A percentile compares a stretch with the other conserved stretches of the same genome.
phyloP scores from a whole-genome alignment of 805 yeast species.

The Schwanniomyces vanrijiae region DNA sequence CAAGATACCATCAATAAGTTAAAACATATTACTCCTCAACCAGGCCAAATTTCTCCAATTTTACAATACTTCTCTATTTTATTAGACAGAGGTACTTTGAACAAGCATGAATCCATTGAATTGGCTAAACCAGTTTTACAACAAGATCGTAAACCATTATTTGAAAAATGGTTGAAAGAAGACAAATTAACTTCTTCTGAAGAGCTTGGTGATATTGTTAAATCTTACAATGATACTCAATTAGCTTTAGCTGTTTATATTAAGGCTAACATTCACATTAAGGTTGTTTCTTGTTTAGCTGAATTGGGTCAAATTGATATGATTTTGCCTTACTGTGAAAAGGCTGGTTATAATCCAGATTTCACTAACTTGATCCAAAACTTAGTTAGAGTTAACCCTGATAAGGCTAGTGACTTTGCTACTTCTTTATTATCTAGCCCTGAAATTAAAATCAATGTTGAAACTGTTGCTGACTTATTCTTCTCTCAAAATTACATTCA shows the following conservation, averaged over 20 bases:
- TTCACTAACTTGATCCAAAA: conserved; percentile 86
- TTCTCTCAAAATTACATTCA: conserved; percentile 91
- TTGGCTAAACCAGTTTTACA: conserved; percentile 93
- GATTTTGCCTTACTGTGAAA: conserved; percentile 89
- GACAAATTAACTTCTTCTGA: conserved; percentile 94
- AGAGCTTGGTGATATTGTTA: conserved; percentile 94
- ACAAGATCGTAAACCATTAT: conserved; percentile 88
- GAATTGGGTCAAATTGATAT: conserved; percentile 96
- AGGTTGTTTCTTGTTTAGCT: conserved; percentile 89
- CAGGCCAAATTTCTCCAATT: conserved; percentile 93
- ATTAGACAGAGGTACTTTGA: conserved; percentile 88
- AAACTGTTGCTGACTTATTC: conserved; percentile 88
- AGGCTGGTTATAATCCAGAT: conserved; percentile 86
- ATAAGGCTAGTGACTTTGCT: conserved; percentile 96
- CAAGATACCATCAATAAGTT: conserved; percentile 91
- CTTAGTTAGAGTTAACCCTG: conserved; percentile 91
- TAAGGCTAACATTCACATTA: conserved; percentile 77
- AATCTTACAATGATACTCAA: conserved; percentile 74
- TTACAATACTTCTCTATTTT: conserved; percentile 88
- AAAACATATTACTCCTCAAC: conserved; percentile 86
- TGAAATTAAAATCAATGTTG: conserved; percentile 66
- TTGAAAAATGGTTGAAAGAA: conserved; percentile 96
- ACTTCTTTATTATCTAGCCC: conserved; percentile 70
- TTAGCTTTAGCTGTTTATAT: conserved; percentile 89
- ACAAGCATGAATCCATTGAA: conserved; percentile 91